These are phyloP conservation scores for Suillus subaureus DNA, from an alignment of 768 basidiomycete genomes.

Conservation along the genomic window DNA sequence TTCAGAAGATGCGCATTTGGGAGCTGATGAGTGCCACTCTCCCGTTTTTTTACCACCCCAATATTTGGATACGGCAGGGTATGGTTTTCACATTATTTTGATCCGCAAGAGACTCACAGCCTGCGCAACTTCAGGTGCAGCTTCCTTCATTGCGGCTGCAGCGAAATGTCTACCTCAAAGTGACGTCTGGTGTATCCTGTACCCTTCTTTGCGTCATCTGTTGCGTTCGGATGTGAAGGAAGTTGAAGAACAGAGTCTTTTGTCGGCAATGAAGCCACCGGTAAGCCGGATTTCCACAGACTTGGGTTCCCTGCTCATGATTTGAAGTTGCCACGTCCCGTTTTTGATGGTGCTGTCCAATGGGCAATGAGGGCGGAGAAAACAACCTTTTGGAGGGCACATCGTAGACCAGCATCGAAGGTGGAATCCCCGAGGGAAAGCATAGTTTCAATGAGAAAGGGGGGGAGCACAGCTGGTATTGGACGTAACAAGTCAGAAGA, in stretches of 20 bases:
- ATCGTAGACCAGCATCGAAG: slow-evolving; percentile 48
- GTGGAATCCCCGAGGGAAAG: slow-evolving; percentile 73
- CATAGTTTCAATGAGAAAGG: slow-evolving; percentile 63
- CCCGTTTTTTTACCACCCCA: slow-evolving; percentile 93
- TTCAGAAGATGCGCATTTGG: slow-evolving; percentile 96
- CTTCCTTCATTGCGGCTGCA: slow-evolving; percentile 85
- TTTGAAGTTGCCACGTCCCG: slow-evolving; percentile 58
- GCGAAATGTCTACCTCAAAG: slow-evolving; percentile 80
- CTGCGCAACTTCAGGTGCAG: slow-evolving; percentile 57
- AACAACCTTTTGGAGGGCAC: slow-evolving; percentile 75
- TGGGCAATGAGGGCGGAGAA: slow-evolving; percentile 90
- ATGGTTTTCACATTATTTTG: slow-evolving; percentile 8
- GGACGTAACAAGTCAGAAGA: slow-evolving; percentile 71
- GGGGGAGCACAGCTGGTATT: slow-evolving; percentile 38
- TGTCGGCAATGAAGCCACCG: slow-evolving; percentile 75
- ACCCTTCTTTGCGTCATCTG: slow-evolving; percentile 86
- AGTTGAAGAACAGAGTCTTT: slow-evolving; percentile 74
- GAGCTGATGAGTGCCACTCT: slow-evolving; percentile 88
- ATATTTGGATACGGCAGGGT: slow-evolving; percentile 96
- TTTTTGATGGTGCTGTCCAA: slow-evolving; percentile 82
- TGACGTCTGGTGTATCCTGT: slow-evolving; percentile 97
- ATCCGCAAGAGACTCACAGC: slow-evolving; percentile 2
- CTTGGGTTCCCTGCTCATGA: slow-evolving; percentile 3
- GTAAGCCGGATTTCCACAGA: slow-evolving; percentile 47
- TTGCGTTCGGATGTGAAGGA: slow-evolving; percentile 79